These are phyloP conservation scores for Centella asiatica DNA, from an alignment of 129 eudicot genomes.

Conservation along the genomic window DNA sequence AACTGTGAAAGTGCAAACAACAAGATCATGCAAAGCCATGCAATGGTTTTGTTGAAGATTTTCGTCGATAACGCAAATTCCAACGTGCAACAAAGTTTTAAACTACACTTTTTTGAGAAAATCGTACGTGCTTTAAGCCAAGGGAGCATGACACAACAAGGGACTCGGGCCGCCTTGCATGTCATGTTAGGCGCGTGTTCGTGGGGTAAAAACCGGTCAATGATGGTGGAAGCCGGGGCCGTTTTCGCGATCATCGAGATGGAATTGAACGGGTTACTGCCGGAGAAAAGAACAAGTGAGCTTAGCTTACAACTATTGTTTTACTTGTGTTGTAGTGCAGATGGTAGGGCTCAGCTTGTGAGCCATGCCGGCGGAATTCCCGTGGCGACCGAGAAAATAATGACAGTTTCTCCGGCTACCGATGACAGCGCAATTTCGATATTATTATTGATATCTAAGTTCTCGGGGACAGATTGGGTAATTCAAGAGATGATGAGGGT, in stretches of 20 bases:
- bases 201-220: slow-evolving; percentile 39
- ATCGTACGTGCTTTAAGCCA: slow-evolving; percentile 18
- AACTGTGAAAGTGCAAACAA: slow-evolving; percentile 1
- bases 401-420: slow-evolving; percentile 38
- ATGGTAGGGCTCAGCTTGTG: slow-evolving; percentile 51
- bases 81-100: slow-evolving; percentile 32
- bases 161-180: slow-evolving; percentile 26
- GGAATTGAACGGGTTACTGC: slow-evolving; percentile 20
- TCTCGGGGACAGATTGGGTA: slow-evolving; percentile 37
- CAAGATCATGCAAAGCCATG: slow-evolving; percentile 24
- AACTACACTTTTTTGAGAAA: slow-evolving; percentile 38
- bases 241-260: slow-evolving; percentile 50
- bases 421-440: slow-evolving; percentile 50
- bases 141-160: slow-evolving; percentile 8
- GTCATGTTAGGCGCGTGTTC: slow-evolving; percentile 36
- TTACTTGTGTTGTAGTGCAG: slow-evolving; percentile 52
- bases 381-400: slow-evolving; percentile 38
- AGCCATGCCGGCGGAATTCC: slow-evolving; percentile 58
- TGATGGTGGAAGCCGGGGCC: slow-evolving; percentile 51
- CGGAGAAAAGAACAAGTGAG: slow-evolving; percentile 43
- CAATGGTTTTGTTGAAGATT: slow-evolving; percentile 24
- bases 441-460: slow-evolving; percentile 34
- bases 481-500: slow-evolving; percentile 47
- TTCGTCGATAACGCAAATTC: slow-evolving; percentile 29
- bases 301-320: slow-evolving; percentile 35